Evolutionary conservation across 2,329 filamentous ascomycete genomes (phyloP).

Genomic region (Gaeumannomyces sp.): DNA sequence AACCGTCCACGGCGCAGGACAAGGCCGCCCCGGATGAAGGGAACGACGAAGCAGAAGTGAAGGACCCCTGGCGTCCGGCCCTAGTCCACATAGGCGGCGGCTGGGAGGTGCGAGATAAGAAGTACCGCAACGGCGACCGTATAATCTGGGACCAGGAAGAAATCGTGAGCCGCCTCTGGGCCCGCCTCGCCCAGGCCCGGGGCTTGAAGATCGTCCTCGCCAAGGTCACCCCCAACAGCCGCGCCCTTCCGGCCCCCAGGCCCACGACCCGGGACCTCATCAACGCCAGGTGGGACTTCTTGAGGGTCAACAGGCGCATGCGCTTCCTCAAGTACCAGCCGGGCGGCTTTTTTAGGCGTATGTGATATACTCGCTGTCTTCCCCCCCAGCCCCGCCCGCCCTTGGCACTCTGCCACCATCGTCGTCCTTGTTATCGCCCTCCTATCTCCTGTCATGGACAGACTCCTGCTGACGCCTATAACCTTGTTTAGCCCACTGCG

Average conservation of each 20-base stretch:
- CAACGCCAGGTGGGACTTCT: constrained; percentile 33
- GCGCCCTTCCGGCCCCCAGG: constrained; percentile 20
- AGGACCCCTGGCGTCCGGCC: constrained; percentile 54
- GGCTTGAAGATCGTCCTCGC: constrained; percentile 35
- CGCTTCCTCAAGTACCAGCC: constrained; percentile 66
- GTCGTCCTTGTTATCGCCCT: too few relatives aligned
- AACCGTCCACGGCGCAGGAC: constrained; percentile 4
- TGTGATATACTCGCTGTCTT: not conserved
- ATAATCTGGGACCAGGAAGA: constrained; percentile 67
- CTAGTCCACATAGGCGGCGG: constrained; percentile 62
- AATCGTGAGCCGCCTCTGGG: constrained; percentile 58
- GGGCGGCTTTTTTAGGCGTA: constrained; percentile 65
- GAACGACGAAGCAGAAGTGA: not conserved
- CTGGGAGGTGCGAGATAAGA: constrained; percentile 47
- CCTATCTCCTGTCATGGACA: too few relatives aligned
- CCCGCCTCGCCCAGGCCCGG: constrained; percentile 41
- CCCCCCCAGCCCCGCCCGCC: not conserved
- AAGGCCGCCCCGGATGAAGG: constrained; percentile 20
- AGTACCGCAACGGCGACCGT: constrained; percentile 64
- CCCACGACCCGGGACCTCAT: constrained; percentile 20
- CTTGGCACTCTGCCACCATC: too few relatives aligned
- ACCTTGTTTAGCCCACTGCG: constrained; percentile 52
- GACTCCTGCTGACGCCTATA: not conserved
- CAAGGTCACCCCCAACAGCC: constrained; percentile 23
- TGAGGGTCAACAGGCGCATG: constrained; percentile 63